phyloP scores from a whole-genome alignment of 768 basidiomycete genomes.

The Lactarius pseudohatsudake region DNA sequence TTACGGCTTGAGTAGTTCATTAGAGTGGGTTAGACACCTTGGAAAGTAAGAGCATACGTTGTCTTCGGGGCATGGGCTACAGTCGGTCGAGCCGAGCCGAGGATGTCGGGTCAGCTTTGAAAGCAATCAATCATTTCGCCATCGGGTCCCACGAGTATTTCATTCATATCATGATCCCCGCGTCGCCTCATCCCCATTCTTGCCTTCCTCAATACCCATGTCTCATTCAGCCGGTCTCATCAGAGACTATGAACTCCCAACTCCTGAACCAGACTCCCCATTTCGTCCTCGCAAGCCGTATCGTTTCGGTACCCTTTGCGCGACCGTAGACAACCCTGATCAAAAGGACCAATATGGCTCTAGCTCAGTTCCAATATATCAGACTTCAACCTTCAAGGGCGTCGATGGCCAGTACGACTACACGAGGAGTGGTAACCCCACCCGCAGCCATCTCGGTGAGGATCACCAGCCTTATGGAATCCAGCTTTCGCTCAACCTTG shows the following conservation, averaged over 20 bases:
- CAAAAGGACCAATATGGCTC: conserved; percentile 96
- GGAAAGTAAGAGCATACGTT: conserved; percentile 10
- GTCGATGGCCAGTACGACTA: conserved; percentile 90
- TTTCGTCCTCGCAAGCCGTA: conserved; percentile 67
- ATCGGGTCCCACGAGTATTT: conserved; percentile 29
- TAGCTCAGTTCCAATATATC: conserved; percentile 95
- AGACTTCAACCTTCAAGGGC: conserved; percentile 97
- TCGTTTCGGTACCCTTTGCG: conserved; percentile 87
- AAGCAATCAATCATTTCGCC: conserved; percentile 22
- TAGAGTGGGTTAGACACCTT: background rate
- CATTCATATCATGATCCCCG: conserved; percentile 1
- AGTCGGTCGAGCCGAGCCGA: conserved; percentile 9
- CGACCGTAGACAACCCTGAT: conserved; percentile 86
- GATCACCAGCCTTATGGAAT: conserved; percentile 20
- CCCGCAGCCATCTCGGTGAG: conserved; percentile 89
- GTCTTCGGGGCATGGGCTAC: conserved; percentile 22
- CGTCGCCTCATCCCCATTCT: conserved; percentile 1
- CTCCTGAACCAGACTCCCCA: conserved; percentile 81
- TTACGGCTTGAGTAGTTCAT: conserved; percentile 39
- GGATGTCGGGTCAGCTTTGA: conserved; percentile 9
- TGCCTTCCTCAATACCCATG: conserved; percentile 12
- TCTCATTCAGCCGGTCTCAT: conserved; percentile 12
- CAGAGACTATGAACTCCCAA: conserved; percentile 57
- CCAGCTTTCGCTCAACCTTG: background rate
- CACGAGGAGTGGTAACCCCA: conserved; percentile 93